Conservation (phyloP, 768 basidiomycete species). For the Baorangia bicolor region DNA sequence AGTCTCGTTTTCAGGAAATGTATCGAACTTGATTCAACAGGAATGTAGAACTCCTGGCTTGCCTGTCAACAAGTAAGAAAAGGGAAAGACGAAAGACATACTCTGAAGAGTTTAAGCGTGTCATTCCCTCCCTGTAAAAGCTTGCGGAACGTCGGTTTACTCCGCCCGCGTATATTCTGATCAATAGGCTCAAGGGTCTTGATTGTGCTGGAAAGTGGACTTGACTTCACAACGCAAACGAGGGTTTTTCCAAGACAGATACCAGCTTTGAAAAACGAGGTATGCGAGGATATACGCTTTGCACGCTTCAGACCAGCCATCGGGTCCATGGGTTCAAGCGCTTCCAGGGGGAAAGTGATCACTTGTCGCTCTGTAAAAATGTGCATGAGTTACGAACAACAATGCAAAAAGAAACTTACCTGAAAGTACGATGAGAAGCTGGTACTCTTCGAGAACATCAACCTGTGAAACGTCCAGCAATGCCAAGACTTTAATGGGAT, state of each 20-base stretch:
- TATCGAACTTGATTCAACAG: constrained; percentile 93
- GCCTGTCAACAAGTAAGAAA: neutral
- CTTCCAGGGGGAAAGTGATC: constrained; percentile 92
- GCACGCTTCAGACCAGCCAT: constrained; percentile 89
- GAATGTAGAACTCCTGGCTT: constrained; percentile 93
- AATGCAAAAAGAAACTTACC: constrained; percentile 45
- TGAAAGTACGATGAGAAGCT: constrained; percentile 97
- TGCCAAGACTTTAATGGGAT: constrained; percentile 88
- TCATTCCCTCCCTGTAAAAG: constrained; percentile 94
- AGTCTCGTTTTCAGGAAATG: constrained; percentile 97
- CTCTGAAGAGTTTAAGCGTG: constrained; percentile 88
- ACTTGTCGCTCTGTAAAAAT: constrained; percentile 81
- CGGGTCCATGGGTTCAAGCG: constrained; percentile 87
- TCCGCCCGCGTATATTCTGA: constrained; percentile 72
- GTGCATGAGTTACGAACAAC: neutral
- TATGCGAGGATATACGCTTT: constrained; percentile 93
- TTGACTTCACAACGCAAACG: constrained; percentile 96
- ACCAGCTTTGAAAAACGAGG: constrained; percentile 97
- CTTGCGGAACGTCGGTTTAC: constrained; percentile 92
- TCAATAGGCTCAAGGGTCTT: constrained; percentile 97
- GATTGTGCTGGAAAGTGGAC: constrained; percentile 93
- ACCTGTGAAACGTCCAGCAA: constrained; percentile 91
- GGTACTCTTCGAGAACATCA: constrained; percentile 94
- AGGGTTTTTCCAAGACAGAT: constrained; percentile 87
- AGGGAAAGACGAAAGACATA: constrained; percentile 30